phyloP scores from a whole-genome alignment of 805 yeast species.

The Saccharomycopsis microspora region DNA sequence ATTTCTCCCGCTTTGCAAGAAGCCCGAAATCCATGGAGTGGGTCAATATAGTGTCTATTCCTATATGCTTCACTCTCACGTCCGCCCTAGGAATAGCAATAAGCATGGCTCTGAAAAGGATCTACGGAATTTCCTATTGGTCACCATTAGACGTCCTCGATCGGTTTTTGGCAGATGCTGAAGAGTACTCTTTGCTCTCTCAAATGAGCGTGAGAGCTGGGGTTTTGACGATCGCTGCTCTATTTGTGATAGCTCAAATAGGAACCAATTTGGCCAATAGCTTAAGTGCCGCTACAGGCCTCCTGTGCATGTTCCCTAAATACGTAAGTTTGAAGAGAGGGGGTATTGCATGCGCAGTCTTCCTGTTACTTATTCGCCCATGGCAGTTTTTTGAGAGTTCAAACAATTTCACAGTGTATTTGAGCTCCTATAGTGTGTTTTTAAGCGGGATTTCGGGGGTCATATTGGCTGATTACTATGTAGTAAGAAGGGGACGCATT shows the following conservation, averaged over 20 bases:
- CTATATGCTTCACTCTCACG: constrained; percentile 61
- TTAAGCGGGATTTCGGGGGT: constrained; percentile 76
- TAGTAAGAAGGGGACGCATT: constrained; percentile 64
- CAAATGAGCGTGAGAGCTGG: constrained; percentile 53
- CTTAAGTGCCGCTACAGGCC: constrained; percentile 48
- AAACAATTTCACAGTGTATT: constrained; percentile 63
- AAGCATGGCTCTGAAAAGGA: constrained; percentile 41
- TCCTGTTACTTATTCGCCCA: constrained; percentile 34
- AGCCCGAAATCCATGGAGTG: constrained; percentile 33
- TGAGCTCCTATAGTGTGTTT: constrained; percentile 74
- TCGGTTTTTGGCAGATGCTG: constrained; percentile 20
- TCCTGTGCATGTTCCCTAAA: constrained; percentile 44
- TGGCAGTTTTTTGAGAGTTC: constrained; percentile 68
- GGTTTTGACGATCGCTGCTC: constrained; percentile 52
- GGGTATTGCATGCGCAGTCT: constrained; percentile 22
- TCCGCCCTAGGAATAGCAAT: constrained; percentile 72
- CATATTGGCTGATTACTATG: constrained; percentile 52
- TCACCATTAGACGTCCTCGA: constrained; percentile 43
- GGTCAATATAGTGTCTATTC: constrained; percentile 51
- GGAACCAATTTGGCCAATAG: constrained; percentile 67
- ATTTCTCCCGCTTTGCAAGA: constrained; percentile 65
- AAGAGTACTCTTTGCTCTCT: neutral
- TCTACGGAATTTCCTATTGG: constrained; percentile 6
- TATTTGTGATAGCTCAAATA: constrained; percentile 61
- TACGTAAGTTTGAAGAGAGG: constrained; percentile 52